Base-by-base conservation (phyloP, 768 basidiomycete genomes). In the Hygrocybe punicea region DNA sequence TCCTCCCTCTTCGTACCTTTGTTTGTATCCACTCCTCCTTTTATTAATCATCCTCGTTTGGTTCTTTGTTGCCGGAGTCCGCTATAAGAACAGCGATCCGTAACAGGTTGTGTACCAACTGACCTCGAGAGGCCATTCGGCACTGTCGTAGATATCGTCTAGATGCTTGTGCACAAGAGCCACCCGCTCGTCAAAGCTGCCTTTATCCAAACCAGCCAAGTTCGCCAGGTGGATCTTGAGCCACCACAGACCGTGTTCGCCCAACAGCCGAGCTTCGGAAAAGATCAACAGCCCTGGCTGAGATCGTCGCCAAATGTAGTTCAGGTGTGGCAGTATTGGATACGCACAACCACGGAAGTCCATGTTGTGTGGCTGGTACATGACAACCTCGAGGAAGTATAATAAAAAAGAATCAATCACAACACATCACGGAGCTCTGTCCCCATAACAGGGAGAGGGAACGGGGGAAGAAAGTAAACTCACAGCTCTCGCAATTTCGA, bases 311-410 rank as follows among this genome's bases (percentile, higher is more conserved):
- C 95, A n/a, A 55, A 98, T 89, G 63, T 98, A 96, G 64, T 87
- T 93, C 53, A 99, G 78, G 76, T 98, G 93, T 4, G 95, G 93
- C 1, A 96, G 95, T 40, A 97, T 87, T 8, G 97, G 96, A 68
- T 99, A 99, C 0, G 96, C 93, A 51, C 96, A 87, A 7, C 97
- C 97, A 58, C 96, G 86, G 80, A 98, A 99, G 72, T 99, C 97
- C 64, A 98, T 77, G 70, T 97, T 98, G 71, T 98, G 96, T 0
- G 96, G 95, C 49, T 95, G 78, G 72, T 93, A 98, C 69, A 98
- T 86, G 0, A 76, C 84, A 62, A 97, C 96, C 53, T 84, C 84
- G 51, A 95, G 76, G 80, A 95, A 97, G 86, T 91, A 56, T 2
- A 24, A 2, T n/a, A n/a, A n/a, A n/a, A n/a, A n/a, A n/a, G n/a